Percentiles rank a stretch among this genome's conserved stretches.
These are phyloP conservation scores for Phytopythium litorale DNA, from an alignment of 352 stramenopile genomes.

Conservation along the genomic window DNA sequence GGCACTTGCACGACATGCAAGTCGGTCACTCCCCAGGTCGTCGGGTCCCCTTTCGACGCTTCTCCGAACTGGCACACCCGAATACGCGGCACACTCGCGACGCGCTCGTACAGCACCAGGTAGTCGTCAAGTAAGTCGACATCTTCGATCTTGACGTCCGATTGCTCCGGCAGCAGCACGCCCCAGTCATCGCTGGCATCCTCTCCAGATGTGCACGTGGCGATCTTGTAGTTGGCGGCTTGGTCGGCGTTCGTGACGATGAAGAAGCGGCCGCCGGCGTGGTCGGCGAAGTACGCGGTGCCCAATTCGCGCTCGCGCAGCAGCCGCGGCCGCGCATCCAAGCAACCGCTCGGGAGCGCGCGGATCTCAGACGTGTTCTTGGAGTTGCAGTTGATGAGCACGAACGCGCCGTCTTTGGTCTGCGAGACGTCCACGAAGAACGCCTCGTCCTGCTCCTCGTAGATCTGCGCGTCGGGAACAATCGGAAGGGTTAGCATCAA, in stretches of 20 bases:
- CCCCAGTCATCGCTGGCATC: conserved; percentile 26
- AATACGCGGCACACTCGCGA: conserved; percentile 63
- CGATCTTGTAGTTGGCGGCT: conserved; percentile 78
- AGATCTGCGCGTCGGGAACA: conserved; percentile 33
- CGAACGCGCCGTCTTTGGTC: conserved; percentile 75
- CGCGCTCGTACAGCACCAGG: conserved; percentile 81
- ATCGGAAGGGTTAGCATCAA: neutral
- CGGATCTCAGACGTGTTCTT: conserved; percentile 87
- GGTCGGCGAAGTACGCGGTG: conserved; percentile 86
- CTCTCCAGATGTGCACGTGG: conserved; percentile 1
- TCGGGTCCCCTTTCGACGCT: neutral
- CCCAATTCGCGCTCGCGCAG: conserved; percentile 44
- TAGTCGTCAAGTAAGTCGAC: conserved; percentile 81
- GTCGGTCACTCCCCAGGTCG: neutral
- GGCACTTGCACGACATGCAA: conserved; percentile 57
- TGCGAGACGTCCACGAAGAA: conserved; percentile 84
- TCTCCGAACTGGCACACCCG: conserved; percentile 41
- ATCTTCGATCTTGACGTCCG: conserved; percentile 85
- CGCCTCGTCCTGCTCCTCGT: conserved; percentile 66
- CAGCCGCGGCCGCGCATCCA: conserved; percentile 25
- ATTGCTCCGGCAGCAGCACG: conserved; percentile 45
- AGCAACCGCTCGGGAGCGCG: conserved; percentile 27
- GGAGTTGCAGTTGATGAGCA: conserved; percentile 88
- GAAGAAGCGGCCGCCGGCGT: conserved; percentile 61
- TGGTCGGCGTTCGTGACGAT: conserved; percentile 80